phyloP scores from a whole-genome alignment of 2,329 filamentous ascomycete genomes.

The Nigrograna mackinnonii region DNA sequence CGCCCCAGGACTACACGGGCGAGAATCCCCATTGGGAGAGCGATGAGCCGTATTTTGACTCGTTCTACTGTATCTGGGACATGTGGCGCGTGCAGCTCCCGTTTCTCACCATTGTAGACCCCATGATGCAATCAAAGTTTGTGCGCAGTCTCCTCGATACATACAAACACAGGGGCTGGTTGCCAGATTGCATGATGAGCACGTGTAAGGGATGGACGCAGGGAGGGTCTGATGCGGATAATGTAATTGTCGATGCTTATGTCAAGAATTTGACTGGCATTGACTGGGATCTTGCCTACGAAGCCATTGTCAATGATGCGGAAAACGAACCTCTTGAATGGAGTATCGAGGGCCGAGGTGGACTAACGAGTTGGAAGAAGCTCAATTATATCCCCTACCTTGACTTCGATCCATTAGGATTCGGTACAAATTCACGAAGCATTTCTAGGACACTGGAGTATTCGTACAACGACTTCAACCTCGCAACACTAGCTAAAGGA shows the following conservation, averaged over 20 bases:
- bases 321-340: slow-evolving; percentile 45
- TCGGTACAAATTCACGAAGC: slow-evolving; percentile 45
- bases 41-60: slow-evolving; percentile 51
- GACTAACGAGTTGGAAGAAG: slow-evolving; percentile 39
- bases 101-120: slow-evolving; percentile 70
- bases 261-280: slow-evolving; percentile 64
- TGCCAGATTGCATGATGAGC: slow-evolving; percentile 79
- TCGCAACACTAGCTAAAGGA: slow-evolving; percentile 63
- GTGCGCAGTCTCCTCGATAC: slow-evolving; percentile 72
- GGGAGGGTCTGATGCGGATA: slow-evolving; percentile 76
- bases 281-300: slow-evolving; percentile 41
- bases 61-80: slow-evolving; percentile 65
- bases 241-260: slow-evolving; percentile 70
- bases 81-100: slow-evolving; percentile 59
- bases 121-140: slow-evolving; percentile 66
- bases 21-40: slow-evolving; percentile 52
- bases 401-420: slow-evolving; percentile 47
- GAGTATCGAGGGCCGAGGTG: slow-evolving; percentile 40
- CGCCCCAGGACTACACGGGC: slow-evolving; percentile 52
- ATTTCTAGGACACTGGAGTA: slow-evolving; percentile 48
- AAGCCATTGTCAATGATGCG: slow-evolving; percentile 42
- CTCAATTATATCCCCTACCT: slow-evolving; percentile 42
- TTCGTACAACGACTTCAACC: slow-evolving; percentile 55
- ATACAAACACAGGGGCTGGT: slow-evolving; percentile 71
- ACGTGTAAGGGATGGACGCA: slow-evolving; percentile 75